Evolutionary conservation across 345 rosid species (phyloP), one percentile per base, ranked within the genome.

Genomic region (Salix koriyanagi): DNA sequence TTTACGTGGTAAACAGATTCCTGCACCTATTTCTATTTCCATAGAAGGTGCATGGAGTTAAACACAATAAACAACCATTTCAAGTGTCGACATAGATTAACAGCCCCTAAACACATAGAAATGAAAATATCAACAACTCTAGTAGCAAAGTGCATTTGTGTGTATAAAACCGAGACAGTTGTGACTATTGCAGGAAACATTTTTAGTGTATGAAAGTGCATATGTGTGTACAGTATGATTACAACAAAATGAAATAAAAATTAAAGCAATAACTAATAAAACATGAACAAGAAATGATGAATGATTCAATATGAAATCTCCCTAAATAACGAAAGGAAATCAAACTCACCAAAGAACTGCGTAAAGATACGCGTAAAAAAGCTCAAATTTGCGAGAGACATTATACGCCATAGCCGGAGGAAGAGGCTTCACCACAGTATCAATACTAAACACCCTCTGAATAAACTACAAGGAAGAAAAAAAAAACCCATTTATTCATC

Each of bases 311-410:
- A 11, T 65, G 34, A 44, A 39, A 69, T 65, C 52, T 34, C 8
- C 14, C 39, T 11, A 16, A 21, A 54, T 11, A 4, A 36, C 25
- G n/a, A 12, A n/a, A 13, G 16, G 25, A 76, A 56, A 10, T 32
- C 36, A 14, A 42, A 80, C 94, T 80, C 79, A 95, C 99, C 97
- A 78, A 93, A 95, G 87, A 95, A 95, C 87, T 95, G 99, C 6
- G 99, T 95, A 85, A 95, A 95, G 82, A 95, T 95, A 76, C 99
- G 94, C 0, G 91, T 90, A 87, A 95, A 93, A 90, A 95, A 95
- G 89, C 89, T 89, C 90, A 95, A 87, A 85, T 93, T 95, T 70
- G n/a, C 97, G 94, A 65, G 99, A 91, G 72, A 83, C 94, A 13
- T 90, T 95, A 83, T 88, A 93, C 7, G 93, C 97, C 96, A 91